These are phyloP conservation scores for Aplosporella prunicola DNA, from an alignment of 2,329 filamentous ascomycete species.

Conservation along the genomic window DNA sequence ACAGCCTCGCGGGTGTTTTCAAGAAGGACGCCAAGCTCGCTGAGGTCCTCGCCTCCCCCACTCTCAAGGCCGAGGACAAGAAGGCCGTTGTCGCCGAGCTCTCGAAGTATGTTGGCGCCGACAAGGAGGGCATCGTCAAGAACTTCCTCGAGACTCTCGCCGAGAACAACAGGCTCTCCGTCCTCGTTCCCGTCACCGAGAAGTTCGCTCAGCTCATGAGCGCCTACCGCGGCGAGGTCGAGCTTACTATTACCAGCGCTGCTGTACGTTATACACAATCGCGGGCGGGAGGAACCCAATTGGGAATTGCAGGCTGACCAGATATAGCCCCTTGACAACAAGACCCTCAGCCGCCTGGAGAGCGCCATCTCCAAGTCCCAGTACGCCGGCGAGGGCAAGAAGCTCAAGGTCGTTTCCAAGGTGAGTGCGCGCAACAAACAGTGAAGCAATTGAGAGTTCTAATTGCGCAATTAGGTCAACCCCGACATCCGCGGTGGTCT, in stretches of 20 bases:
- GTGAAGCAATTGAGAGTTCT: not conserved
- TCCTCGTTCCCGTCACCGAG: constrained; percentile 70
- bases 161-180: constrained; percentile 88
- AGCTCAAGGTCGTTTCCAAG: constrained; percentile 93
- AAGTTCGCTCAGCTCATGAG: constrained; percentile 86
- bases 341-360: constrained; percentile 79
- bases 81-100: constrained; percentile 76
- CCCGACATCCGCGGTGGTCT: constrained; percentile 89
- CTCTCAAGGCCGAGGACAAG: constrained; percentile 73
- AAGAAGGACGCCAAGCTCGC: constrained; percentile 75
- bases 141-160: constrained; percentile 87
- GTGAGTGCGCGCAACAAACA: constrained; percentile 33
- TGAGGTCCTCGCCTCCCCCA: constrained; percentile 68
- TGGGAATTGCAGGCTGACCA: not conserved
- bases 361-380: constrained; percentile 77
- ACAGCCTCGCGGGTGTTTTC: constrained; percentile 60
- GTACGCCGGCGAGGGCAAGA: constrained; percentile 86
- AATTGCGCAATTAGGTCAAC: constrained; percentile 57
- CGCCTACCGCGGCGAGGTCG: constrained; percentile 83
- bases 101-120: constrained; percentile 65
- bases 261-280: constrained; percentile 51
- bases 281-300: not conserved
- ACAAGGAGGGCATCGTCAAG: constrained; percentile 75
- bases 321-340: constrained; percentile 72
- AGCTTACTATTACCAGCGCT: constrained; percentile 85